Conservation (phyloP, 2,329 filamentous ascomycete genomes). For the Fusarium sp. region DNA sequence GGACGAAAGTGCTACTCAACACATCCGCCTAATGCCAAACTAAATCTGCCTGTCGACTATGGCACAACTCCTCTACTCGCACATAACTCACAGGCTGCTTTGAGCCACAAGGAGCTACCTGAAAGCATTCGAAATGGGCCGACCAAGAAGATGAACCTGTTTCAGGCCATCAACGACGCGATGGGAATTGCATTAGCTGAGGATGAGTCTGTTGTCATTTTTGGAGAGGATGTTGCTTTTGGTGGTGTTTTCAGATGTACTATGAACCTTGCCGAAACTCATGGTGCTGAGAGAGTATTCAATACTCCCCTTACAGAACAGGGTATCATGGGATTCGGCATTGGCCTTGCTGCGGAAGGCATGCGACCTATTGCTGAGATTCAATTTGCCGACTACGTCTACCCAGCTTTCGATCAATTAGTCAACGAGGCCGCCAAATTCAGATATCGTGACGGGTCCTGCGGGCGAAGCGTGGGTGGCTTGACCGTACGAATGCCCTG, state of each 20-base stretch:
- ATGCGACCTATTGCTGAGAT: constrained; percentile 95
- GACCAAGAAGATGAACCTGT: constrained; percentile 91
- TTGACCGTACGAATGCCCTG: constrained; percentile 91
- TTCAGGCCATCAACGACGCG: constrained; percentile 92
- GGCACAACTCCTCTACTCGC: constrained; percentile 81
- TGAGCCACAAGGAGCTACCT: constrained; percentile 78
- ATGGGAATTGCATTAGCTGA: constrained; percentile 82
- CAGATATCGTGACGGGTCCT: constrained; percentile 75
- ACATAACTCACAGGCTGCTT: constrained; percentile 78
- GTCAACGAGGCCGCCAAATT: constrained; percentile 94
- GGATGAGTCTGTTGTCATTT: constrained; percentile 88
- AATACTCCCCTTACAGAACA: constrained; percentile 96
- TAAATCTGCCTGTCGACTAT: constrained; percentile 92
- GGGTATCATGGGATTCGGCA: constrained; percentile 92
- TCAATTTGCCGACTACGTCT: constrained; percentile 95
- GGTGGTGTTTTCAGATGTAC: constrained; percentile 96
- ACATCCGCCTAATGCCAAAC: constrained; percentile 67
- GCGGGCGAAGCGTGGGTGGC: constrained; percentile 73
- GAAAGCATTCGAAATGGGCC: constrained; percentile 70
- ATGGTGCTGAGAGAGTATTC: constrained; percentile 90
- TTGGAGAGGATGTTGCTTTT: constrained; percentile 97
- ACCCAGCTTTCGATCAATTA: constrained; percentile 91
- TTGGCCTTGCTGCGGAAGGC: constrained; percentile 88
- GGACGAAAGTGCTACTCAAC: constrained; percentile 59
- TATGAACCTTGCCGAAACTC: constrained; percentile 88